Conservation (phyloP, 305 asterid species). For the Fraxinus sp. region DNA sequence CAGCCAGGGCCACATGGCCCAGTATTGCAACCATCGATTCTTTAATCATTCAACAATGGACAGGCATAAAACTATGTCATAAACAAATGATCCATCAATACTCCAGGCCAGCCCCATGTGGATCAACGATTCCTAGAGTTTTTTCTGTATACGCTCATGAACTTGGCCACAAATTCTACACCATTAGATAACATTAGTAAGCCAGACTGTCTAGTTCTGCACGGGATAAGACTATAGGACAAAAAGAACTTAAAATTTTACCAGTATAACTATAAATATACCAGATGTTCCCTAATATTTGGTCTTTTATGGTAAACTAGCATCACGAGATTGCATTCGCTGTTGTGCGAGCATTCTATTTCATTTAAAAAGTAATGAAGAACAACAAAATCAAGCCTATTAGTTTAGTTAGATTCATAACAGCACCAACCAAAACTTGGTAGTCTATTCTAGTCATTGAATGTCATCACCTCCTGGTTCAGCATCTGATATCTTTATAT, state of each 20-base stretch:
- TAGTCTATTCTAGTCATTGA: background rate
- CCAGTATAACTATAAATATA: background rate
- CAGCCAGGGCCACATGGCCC: background rate
- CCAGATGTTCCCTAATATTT: background rate
- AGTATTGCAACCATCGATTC: background rate
- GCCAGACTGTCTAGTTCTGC: background rate
- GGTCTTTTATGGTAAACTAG: background rate
- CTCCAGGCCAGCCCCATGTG: background rate
- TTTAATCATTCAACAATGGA: background rate
- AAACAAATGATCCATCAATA: background rate
- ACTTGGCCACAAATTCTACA: slow-evolving; percentile 85
- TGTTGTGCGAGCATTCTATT: background rate
- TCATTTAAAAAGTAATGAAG: background rate
- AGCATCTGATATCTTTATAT: background rate
- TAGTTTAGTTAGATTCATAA: background rate
- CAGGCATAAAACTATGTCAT: background rate
- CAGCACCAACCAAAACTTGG: background rate
- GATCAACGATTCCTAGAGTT: slow-evolving; percentile 40
- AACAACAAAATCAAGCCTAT: background rate
- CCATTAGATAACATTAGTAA: background rate
- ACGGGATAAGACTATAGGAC: background rate
- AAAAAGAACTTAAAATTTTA: background rate
- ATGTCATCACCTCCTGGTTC: background rate
- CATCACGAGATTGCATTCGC: background rate
- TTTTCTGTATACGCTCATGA: slow-evolving; percentile 78